Percentiles rank a stretch among this genome's conserved stretches.
phyloP scores from a whole-genome alignment of 345 rosid species.

The Brassica rapa region DNA sequence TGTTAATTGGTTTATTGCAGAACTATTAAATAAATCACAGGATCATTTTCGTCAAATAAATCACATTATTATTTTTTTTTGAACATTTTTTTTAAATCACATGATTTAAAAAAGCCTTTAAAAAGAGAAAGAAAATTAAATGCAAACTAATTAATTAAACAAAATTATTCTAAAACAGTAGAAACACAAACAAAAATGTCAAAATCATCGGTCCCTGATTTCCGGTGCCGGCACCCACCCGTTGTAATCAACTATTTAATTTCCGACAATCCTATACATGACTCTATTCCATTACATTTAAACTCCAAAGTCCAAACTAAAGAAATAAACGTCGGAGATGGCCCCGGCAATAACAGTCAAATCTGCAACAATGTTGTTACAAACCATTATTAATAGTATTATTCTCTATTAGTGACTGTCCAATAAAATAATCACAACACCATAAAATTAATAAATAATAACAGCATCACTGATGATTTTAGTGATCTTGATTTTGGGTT shows the following conservation, averaged over 20 bases:
- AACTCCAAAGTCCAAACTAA: conserved; percentile 15
- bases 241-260: conserved; percentile 25
- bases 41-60: too few species aligned
- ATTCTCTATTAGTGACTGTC: conserved; percentile 27
- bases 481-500: conserved; percentile 12
- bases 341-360: conserved; percentile 24
- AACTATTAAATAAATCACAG: too few species aligned
- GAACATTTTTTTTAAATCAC: too few species aligned
- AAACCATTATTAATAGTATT: conserved; percentile 2
- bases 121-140: background rate
- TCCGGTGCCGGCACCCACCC: conserved; percentile 36
- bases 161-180: background rate
- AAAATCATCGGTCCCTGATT: conserved; percentile 33
- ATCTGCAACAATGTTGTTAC: conserved; percentile 17
- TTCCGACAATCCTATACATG: conserved; percentile 32
- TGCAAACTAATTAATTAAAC: background rate
- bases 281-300: conserved; percentile 1
- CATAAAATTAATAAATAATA: conserved; percentile 7
- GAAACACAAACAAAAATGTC: conserved; percentile 10
- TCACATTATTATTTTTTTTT: too few species aligned
- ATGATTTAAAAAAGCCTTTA: background rate
- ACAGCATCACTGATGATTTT: background rate
- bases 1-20: too few species aligned
- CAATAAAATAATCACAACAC: conserved; percentile 20
- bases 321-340: conserved; percentile 22